phyloP scores from a whole-genome alignment of 2,329 filamentous ascomycete genomes.

The Coleophoma cylindrospora region DNA sequence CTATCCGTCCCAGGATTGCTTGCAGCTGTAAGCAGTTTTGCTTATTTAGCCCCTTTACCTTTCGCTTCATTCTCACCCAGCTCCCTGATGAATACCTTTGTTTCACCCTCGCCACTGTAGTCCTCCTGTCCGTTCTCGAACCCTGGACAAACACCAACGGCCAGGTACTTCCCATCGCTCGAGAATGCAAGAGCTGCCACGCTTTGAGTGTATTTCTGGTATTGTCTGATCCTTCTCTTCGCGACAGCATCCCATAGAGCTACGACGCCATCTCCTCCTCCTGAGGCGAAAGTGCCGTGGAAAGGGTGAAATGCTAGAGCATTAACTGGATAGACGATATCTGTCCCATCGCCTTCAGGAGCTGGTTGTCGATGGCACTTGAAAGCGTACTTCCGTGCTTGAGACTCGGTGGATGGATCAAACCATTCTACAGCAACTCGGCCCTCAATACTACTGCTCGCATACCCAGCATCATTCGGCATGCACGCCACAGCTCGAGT shows the following conservation, averaged over 20 bases:
- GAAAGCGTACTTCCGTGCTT: conserved; percentile 95
- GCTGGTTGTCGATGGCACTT: conserved; percentile 88
- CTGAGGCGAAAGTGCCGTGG: conserved; percentile 62
- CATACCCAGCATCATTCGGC: conserved; percentile 94
- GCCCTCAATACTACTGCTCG: conserved; percentile 87
- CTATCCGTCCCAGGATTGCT: background rate
- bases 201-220: conserved; percentile 59
- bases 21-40: background rate
- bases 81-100: conserved; percentile 78
- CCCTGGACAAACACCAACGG: conserved; percentile 62
- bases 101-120: conserved; percentile 64
- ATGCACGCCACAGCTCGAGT: conserved; percentile 91
- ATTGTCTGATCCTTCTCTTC: conserved; percentile 66
- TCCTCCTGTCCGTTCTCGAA: conserved; percentile 73
- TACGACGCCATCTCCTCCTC: conserved; percentile 68
- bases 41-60: conserved; percentile 24
- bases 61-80: conserved; percentile 77
- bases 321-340: conserved; percentile 71
- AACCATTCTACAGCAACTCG: conserved; percentile 98
- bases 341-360: conserved; percentile 50
- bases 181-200: conserved; percentile 61
- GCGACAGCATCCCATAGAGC: conserved; percentile 68
- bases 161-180: conserved; percentile 58
- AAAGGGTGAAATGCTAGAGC: conserved; percentile 65
- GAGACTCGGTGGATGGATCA: conserved; percentile 79